Base-by-base conservation (phyloP, 805 yeast genomes). In the Lipomyces japonicus region DNA sequence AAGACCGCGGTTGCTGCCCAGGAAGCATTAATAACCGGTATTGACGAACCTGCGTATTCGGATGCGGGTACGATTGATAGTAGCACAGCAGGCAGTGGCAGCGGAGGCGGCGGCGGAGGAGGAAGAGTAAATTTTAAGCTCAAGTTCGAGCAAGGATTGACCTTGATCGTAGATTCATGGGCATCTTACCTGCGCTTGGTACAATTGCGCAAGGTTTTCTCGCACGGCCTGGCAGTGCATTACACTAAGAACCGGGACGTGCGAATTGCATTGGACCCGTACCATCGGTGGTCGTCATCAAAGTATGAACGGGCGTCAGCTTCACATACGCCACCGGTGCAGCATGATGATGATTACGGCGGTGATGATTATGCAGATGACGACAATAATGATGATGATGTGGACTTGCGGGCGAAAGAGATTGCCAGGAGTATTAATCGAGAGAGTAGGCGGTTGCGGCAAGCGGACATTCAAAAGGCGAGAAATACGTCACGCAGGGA, bases 181-280 rank as follows among this genome's bases (percentile, higher is more conserved):
- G 53, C 48, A 16, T 50, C 46, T 14, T 48, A 44, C 28, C 46
- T 53, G 24, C 49, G 62, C 7, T 35, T 59, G 35, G 36, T 51
- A n/a, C 57, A 46, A 12, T 35, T 59, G 34, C 48, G 61, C 19
- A 39, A 46, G 7, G 35, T 59, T 4, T 23, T 59, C 21, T 43
- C 58, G 1, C 53, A 57, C 32, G 63, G 63, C 12, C 48, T 59
- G n/a, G 60, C 59, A 3, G 47, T 44, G n/a, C 63, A 59, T 36
- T 59, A 57, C 52, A 42, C 51, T 6, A 48, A 43, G 26, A 59
- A 59, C 42, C 44, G 51, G 10, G 48, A 41, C 10, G 44, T 59
- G 32, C 42, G 62, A 7, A 30, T 28, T 5, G 44, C 48, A 3
- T 38, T 55, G 5, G 59, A 50, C 28, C 51, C 48, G n/a, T 14